phyloP scores from a whole-genome alignment of 1,284 basidiomycete genomes.

The Ceratobasidium sp. region DNA sequence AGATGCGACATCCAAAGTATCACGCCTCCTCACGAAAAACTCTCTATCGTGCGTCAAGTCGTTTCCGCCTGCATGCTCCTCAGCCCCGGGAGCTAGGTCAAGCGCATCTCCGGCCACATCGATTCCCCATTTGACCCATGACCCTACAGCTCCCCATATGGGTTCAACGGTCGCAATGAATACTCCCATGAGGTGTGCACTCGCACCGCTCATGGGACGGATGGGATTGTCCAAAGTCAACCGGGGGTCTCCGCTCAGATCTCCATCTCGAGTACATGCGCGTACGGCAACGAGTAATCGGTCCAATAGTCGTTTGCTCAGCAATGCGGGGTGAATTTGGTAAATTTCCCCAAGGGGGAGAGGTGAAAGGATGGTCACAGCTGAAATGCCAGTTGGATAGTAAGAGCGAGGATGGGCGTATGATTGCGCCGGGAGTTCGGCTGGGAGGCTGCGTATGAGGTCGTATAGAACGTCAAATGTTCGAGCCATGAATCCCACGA shows the following conservation, averaged over 20 bases:
- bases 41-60: conserved; percentile 60
- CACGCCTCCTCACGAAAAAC: conserved; percentile 80
- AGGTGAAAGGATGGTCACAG: conserved; percentile 18
- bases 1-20: conserved; percentile 71
- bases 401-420: conserved; percentile 34
- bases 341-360: conserved; percentile 20
- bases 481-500: conserved; percentile 66
- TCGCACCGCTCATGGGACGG: conserved; percentile 59
- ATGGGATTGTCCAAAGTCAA: background rate
- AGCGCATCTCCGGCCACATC: conserved; percentile 58
- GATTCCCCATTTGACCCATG: conserved; percentile 82
- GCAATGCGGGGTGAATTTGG: conserved; percentile 21
- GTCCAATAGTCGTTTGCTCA: conserved; percentile 32
- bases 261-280: conserved; percentile 24
- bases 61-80: conserved; percentile 42
- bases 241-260: background rate
- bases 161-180: conserved; percentile 74
- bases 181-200: conserved; percentile 65
- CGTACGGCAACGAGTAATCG: conserved; percentile 31
- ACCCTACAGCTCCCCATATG: conserved; percentile 75
- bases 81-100: conserved; percentile 39
- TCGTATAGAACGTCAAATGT: conserved; percentile 65
- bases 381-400: conserved; percentile 5
- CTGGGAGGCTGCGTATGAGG: conserved; percentile 36
- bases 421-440: conserved; percentile 17